Conservation (phyloP, 176 grass and related monocot species). For the Phragmites australis region DNA sequence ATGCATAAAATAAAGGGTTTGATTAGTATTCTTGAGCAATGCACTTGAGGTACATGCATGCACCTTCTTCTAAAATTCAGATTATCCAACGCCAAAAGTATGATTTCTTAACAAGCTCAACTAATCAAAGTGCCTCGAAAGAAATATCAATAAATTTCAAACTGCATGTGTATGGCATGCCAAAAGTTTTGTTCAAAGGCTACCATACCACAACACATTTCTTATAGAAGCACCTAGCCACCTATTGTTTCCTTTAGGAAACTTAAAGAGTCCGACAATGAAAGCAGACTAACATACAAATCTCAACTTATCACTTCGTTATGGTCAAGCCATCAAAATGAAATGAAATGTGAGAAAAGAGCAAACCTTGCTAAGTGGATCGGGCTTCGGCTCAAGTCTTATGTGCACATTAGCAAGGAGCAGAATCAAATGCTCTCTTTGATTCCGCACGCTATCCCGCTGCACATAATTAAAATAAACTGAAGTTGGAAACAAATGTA, state of each 20-base stretch:
- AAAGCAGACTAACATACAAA: neutral
- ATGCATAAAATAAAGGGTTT: constrained; percentile 23
- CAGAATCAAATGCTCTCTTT: constrained; percentile 92
- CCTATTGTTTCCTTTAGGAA: neutral
- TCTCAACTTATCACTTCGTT: neutral
- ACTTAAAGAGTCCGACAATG: neutral
- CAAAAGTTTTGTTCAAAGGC: neutral
- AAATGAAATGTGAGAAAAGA: constrained; percentile 31
- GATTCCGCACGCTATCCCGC: constrained; percentile 90
- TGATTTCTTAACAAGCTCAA: neutral
- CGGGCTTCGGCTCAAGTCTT: constrained; percentile 81
- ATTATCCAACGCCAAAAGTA: constrained; percentile 13
- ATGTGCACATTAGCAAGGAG: constrained; percentile 87
- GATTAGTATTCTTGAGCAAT: constrained; percentile 25
- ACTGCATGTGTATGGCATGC: neutral
- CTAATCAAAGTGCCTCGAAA: neutral
- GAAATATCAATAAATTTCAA: constrained; percentile 11
- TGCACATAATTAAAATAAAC: constrained; percentile 46
- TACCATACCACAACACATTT: neutral
- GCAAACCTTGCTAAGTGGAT: constrained; percentile 82
- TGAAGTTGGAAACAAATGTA: constrained; percentile 34
- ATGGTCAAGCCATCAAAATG: constrained; percentile 32
- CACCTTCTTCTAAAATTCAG: neutral
- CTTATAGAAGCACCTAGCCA: neutral
- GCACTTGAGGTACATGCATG: constrained; percentile 8